Evolutionary conservation across 163 green algal species (phyloP).

Genomic region (Botryococcus braunii): DNA sequence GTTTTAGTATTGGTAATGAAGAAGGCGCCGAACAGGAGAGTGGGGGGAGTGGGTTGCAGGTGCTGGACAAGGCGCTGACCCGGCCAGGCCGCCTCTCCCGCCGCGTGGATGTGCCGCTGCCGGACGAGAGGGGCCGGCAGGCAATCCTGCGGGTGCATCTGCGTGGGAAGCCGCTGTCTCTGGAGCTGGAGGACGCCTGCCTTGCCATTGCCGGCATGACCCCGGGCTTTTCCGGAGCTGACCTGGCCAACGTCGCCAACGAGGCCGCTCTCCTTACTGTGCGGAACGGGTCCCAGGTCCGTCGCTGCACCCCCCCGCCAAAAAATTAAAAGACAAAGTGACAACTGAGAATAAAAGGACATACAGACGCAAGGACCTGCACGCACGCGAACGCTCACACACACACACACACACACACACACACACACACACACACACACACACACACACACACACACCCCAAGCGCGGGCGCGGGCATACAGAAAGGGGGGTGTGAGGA

Average conservation of each 20-base stretch:
- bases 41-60: constrained; percentile 10
- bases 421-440: neutral
- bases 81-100: constrained; percentile 72
- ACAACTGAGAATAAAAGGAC: neutral
- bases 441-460: too few species aligned
- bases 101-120: constrained; percentile 64
- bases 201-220: constrained; percentile 10
- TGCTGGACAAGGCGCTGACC: constrained; percentile 78
- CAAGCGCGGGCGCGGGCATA: neutral
- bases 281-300: constrained; percentile 7
- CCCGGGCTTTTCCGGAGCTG: constrained; percentile 62
- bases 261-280: constrained; percentile 70
- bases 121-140: constrained; percentile 52
- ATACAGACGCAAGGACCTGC: neutral
- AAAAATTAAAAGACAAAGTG: too few species aligned
- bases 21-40: too few species aligned
- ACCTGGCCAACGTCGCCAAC: constrained; percentile 85
- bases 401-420: too few species aligned
- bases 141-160: constrained; percentile 79
- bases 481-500: neutral
- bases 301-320: neutral
- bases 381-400: neutral
- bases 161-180: constrained; percentile 40
- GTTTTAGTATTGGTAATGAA: too few species aligned
- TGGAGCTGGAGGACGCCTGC: constrained; percentile 14